These are phyloP conservation scores for Elongisporangium prolatum DNA, from an alignment of 352 stramenopile species.

Conservation along the genomic window DNA sequence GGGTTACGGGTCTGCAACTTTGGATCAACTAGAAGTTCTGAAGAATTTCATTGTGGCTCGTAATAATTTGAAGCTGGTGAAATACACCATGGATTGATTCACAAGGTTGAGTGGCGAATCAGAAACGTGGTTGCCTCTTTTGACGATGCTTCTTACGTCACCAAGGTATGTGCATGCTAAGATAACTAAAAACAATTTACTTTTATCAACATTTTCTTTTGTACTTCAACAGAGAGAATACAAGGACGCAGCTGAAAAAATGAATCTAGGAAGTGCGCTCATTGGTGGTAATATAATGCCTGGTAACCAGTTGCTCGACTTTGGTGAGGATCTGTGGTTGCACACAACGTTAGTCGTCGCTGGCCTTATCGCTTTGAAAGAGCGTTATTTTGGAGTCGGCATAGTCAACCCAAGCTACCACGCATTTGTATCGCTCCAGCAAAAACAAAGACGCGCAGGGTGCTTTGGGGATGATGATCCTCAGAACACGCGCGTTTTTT, in stretches of 20 bases:
- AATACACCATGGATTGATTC: conserved; percentile 1
- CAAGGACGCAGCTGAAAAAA: conserved; percentile 3
- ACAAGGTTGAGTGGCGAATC: conserved; percentile 2
- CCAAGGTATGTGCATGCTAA: conserved; percentile 2
- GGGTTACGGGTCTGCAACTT: neutral
- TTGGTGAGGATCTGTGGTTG: conserved; percentile 10
- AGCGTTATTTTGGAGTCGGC: conserved; percentile 1
- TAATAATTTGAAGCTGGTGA: conserved; percentile 1
- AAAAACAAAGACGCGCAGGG: neutral
- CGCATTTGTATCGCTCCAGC: neutral
- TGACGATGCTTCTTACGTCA: conserved; percentile 1
- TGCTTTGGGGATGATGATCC: neutral
- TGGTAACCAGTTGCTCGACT: too few relatives aligned
- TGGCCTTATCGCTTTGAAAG: neutral
- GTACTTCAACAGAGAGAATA: conserved; percentile 3
- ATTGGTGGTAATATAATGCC: neutral
- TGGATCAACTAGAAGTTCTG: conserved; percentile 1
- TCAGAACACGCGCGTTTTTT: conserved; percentile 1
- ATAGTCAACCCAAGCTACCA: conserved; percentile 9
- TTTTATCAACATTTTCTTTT: too few relatives aligned
- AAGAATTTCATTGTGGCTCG: neutral
- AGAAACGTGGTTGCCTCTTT: too few relatives aligned
- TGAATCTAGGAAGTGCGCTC: conserved; percentile 4
- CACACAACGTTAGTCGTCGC: conserved; percentile 5
- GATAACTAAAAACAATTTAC: too few relatives aligned